Percentiles rank a stretch among this genome's conserved stretches.
phyloP scores from a whole-genome alignment of 148 eudicot species.

The Vaccinium corymbosum region DNA sequence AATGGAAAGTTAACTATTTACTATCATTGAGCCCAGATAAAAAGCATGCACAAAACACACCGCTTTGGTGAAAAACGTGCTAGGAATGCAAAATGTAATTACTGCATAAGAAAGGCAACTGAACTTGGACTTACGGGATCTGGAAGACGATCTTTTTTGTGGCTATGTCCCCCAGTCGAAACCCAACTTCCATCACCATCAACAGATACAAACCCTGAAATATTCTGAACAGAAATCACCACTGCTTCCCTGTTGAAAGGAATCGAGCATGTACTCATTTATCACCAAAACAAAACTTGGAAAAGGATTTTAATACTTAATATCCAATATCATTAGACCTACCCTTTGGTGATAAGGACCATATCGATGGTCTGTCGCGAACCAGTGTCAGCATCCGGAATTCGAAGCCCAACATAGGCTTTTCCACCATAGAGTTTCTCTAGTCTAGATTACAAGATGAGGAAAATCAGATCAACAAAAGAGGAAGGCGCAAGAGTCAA shows the following conservation, averaged over 20 bases:
- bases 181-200: slow-evolving; percentile 80
- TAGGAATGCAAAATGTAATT: neutral
- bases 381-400: slow-evolving; percentile 77
- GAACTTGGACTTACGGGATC: slow-evolving; percentile 61
- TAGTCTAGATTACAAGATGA: slow-evolving; percentile 31
- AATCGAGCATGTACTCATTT: neutral
- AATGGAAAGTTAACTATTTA: neutral
- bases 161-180: slow-evolving; percentile 45
- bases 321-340: neutral
- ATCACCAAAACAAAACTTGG: neutral
- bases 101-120: slow-evolving; percentile 8
- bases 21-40: neutral
- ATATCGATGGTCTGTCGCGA: slow-evolving; percentile 63
- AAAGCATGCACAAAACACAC: neutral
- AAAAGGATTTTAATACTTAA: neutral
- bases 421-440: slow-evolving; percentile 73
- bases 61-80: neutral
- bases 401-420: slow-evolving; percentile 69
- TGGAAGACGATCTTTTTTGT: slow-evolving; percentile 54
- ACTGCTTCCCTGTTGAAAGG: slow-evolving; percentile 52
- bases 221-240: slow-evolving; percentile 61
- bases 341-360: slow-evolving; percentile 67
- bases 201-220: slow-evolving; percentile 57
- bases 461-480: neutral
- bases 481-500: neutral